Evolutionary conservation across 2,329 filamentous ascomycete genomes (phyloP), one percentile per base, ranked within the genome.

Genomic region (Fusarium longipes): DNA sequence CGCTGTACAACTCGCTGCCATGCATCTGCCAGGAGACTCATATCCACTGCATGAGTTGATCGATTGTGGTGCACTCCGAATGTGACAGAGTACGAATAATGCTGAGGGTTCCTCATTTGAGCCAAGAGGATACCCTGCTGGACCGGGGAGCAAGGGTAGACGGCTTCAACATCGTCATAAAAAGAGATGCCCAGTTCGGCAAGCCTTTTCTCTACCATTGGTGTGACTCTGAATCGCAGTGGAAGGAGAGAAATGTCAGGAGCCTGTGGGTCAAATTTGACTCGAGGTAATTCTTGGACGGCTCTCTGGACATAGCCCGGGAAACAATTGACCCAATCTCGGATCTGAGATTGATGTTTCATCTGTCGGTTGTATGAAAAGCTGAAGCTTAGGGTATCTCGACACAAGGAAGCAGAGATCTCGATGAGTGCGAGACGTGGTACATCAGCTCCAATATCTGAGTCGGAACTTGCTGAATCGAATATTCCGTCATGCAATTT

Each of bases 71-170:
- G 48, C 0, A 69, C 62, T 0, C 56, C 44, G 42, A 73, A 73
- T 0, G 39, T 70, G 44, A 70, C 44, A 1, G 71, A 73, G 49
- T 73, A 72, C 3, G 69, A 53, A 32, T 72, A 73, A 15, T 62
- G 60, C 1, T 45, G 49, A 5, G 70, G 48, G 14, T 58, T 45
- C n/a, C 33, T 65, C 24, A 68, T 57, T 36, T 73, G 70, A 0
- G 66, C 64, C 5, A 74, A 40, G 1, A 74, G 40, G 1, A 73
- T 70, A 3, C 70, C 71, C 15, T 71, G 63, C 30, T 73, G 71
- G 2, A 73, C 57, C 1, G 66, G 32, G 1, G 71, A 71, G 51
- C 66, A 71, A 6, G 71, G 71, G 1, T 71, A 73, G 8, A 36
- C 49, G 2, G 55, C 57, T 32, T 73, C 70, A 14, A 73, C 15